A percentile compares a stretch with the other conserved stretches of the same genome.
Evolutionary conservation across 139 green algal species (phyloP).

Genomic region (Volvox reticuliferus): DNA sequence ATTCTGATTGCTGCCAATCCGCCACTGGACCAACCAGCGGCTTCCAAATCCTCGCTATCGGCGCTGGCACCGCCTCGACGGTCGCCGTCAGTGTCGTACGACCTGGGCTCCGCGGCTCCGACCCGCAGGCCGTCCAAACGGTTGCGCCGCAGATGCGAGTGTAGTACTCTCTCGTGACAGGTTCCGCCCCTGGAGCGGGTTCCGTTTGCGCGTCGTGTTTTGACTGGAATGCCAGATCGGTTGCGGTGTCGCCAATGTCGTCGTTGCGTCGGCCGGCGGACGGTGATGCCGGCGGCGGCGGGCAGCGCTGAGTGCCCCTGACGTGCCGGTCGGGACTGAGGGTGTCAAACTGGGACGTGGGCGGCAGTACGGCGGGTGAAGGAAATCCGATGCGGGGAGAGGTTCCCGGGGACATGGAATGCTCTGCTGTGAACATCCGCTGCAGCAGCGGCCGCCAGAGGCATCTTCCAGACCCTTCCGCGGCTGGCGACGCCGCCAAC

Average conservation of each 20-base stretch:
- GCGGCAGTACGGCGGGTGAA: too few species aligned
- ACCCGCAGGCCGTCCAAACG: not conserved
- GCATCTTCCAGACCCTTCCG: not conserved
- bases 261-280: not conserved
- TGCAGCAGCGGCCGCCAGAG: conserved; percentile 11
- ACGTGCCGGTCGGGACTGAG: too few species aligned
- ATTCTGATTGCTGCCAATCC: not conserved
- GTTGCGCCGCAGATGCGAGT: not conserved
- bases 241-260: too few species aligned
- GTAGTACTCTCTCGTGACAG: not conserved
- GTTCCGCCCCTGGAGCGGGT: not conserved
- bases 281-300: not conserved
- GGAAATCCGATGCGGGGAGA: too few species aligned
- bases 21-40: not conserved
- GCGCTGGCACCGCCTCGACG: not conserved
- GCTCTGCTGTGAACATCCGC: not conserved
- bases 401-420: not conserved
- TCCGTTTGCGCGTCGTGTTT: not conserved
- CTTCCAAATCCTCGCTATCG: not conserved
- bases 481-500: not conserved
- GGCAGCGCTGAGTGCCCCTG: not conserved
- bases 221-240: too few species aligned
- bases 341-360: too few species aligned
- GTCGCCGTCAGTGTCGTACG: not conserved
- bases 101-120: too few species aligned